A percentile compares a stretch with the other conserved stretches of the same genome.
phyloP scores from a whole-genome alignment of 2,329 filamentous ascomycete species.

The Ophiostoma ulmi region DNA sequence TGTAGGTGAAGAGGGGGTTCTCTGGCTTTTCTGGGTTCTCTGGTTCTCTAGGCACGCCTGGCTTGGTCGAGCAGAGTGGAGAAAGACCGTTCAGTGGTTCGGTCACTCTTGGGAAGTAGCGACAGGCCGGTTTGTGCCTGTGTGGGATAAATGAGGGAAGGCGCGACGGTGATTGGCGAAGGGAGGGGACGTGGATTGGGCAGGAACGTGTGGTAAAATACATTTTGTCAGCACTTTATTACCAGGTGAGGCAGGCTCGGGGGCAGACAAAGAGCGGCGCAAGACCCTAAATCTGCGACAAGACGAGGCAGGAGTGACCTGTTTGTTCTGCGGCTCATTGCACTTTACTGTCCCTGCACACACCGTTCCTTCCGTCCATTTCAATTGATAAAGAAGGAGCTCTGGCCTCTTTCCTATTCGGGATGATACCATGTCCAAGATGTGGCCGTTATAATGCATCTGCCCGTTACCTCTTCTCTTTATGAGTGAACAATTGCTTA shows the following conservation, averaged over 20 bases:
- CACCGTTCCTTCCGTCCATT: not conserved
- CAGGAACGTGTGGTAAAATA: constrained; percentile 9
- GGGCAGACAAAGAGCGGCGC: not conserved
- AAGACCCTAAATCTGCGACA: not conserved
- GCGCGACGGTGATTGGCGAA: constrained; percentile 18
- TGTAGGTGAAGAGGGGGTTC: not conserved
- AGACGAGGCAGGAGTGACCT: not conserved
- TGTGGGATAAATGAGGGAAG: constrained; percentile 19
- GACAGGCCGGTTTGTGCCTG: not conserved
- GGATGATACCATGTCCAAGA: not conserved
- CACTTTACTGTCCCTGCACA: not conserved
- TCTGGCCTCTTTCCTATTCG: not conserved
- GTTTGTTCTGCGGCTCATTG: not conserved
- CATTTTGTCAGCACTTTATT: not conserved
- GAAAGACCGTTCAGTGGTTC: not conserved
- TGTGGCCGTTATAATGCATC: not conserved
- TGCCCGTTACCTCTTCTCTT: not conserved
- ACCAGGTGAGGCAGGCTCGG: not conserved
- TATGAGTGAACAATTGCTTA: not conserved
- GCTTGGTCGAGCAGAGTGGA: not conserved
- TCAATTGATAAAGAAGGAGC: not conserved
- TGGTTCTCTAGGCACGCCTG: not conserved
- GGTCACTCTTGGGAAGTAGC: not conserved
- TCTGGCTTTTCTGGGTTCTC: not conserved
- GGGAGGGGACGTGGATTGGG: constrained; percentile 16